Percentiles rank a stretch among this genome's conserved stretches.
Evolutionary conservation across 768 basidiomycete genomes (phyloP).

Genomic region (Termitomyces eurrhizus): DNA sequence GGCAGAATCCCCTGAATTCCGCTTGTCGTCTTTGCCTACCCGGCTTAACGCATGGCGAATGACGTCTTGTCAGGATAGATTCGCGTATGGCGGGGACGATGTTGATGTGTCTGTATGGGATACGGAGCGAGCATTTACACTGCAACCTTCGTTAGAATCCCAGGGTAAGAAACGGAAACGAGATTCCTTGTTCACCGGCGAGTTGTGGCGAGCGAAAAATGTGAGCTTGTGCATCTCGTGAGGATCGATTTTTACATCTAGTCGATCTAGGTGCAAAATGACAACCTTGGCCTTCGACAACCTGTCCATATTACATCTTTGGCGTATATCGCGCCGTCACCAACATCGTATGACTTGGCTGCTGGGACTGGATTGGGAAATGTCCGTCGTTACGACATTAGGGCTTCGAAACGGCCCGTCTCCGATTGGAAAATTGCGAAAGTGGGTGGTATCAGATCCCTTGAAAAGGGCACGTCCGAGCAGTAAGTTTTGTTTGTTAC

Average conservation of each 20-base stretch:
- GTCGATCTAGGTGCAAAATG: constrained; percentile 57
- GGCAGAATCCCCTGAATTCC: constrained; percentile 17
- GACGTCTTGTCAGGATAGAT: constrained; percentile 46
- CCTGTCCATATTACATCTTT: constrained; percentile 75
- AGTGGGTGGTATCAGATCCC: constrained; percentile 53
- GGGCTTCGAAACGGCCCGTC: constrained; percentile 64
- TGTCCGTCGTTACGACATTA: constrained; percentile 74
- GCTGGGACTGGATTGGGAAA: constrained; percentile 76
- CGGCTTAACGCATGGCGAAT: constrained; percentile 68
- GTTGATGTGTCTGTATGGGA: constrained; percentile 84
- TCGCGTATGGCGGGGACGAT: constrained; percentile 84
- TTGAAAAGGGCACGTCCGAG: constrained; percentile 58
- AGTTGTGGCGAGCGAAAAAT: constrained; percentile 85
- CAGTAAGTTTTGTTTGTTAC: constrained; percentile 43
- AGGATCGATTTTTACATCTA: not conserved
- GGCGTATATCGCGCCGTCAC: constrained; percentile 45
- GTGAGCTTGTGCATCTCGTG: constrained; percentile 31
- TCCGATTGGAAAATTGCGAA: constrained; percentile 63
- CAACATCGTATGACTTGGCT: constrained; percentile 46
- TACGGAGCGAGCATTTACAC: constrained; percentile 51
- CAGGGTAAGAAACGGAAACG: constrained; percentile 56
- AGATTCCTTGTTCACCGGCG: constrained; percentile 60
- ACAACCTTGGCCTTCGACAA: constrained; percentile 68
- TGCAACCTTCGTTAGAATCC: constrained; percentile 17
- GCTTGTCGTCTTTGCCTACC: constrained; percentile 51